Conservation (phyloP, 768 basidiomycete species). For the Suillus subluteus region DNA sequence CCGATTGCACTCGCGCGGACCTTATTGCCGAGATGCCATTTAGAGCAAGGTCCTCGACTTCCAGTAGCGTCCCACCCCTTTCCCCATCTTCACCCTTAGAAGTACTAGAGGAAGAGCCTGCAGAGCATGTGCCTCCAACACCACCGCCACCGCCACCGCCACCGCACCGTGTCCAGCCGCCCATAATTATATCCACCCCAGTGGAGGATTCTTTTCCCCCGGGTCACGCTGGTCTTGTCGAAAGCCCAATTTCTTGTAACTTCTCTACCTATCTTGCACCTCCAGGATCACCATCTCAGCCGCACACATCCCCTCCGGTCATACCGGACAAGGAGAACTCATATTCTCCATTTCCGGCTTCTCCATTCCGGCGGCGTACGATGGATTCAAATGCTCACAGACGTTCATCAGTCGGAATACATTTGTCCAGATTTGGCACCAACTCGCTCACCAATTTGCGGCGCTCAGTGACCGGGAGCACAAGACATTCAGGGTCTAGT, state of each 20-base stretch:
- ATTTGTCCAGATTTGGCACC: conserved; percentile 35
- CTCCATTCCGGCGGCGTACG: conserved; percentile 21
- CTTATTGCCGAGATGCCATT: conserved; percentile 16
- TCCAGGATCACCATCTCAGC: conserved; percentile 19
- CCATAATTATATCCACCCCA: conserved; percentile 26
- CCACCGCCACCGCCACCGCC: conserved; percentile 21
- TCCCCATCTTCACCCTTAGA: conserved; percentile 31
- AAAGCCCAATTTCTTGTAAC: conserved; percentile 29
- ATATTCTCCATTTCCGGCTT: neutral
- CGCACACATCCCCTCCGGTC: conserved; percentile 17
- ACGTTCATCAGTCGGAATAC: neutral
- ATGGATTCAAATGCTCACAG: conserved; percentile 22
- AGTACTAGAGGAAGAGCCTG: conserved; percentile 34
- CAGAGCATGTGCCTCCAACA: conserved; percentile 21
- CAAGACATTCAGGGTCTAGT: conserved; percentile 25
- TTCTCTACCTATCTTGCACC: conserved; percentile 25
- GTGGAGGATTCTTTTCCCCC: conserved; percentile 15
- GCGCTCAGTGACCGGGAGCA: conserved; percentile 45
- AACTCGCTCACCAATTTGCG: conserved; percentile 49
- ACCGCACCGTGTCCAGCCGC: conserved; percentile 3
- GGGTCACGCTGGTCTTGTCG: conserved; percentile 15
- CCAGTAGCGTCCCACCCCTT: conserved; percentile 26
- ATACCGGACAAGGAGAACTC: conserved; percentile 21
- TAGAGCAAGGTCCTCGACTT: conserved; percentile 26
- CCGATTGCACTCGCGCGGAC: conserved; percentile 15